Percentiles rank a stretch among this genome's conserved stretches.
phyloP scores from a whole-genome alignment of 1,139 yeast species.

The Suhomyces bribrorum region DNA sequence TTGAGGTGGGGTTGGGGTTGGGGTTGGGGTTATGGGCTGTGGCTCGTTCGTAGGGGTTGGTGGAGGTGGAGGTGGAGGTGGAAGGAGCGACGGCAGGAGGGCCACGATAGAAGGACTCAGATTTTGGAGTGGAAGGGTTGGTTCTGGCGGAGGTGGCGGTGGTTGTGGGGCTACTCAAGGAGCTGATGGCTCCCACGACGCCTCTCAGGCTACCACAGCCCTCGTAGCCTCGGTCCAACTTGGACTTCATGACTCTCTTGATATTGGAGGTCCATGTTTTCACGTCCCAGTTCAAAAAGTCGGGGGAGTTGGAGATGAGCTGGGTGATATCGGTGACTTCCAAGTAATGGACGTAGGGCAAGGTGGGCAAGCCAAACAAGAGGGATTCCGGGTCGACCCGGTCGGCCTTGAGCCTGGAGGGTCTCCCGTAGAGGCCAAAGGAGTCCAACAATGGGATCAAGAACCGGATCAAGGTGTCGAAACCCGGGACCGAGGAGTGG shows the following conservation, averaged over 20 bases:
- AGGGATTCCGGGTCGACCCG: conserved; percentile 76
- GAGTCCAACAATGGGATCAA: conserved; percentile 83
- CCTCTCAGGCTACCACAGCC: conserved; percentile 81
- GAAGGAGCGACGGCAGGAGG: no score
- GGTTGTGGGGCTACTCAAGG: conserved; percentile 12
- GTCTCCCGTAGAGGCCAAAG: conserved; percentile 88
- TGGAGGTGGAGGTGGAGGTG: conserved; percentile 4
- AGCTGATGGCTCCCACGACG: conserved; percentile 52
- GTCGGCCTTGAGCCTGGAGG: conserved; percentile 84
- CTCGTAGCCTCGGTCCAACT: conserved; percentile 70
- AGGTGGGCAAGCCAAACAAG: conserved; percentile 86
- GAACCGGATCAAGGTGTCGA: conserved; percentile 87
- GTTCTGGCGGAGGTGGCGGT: conserved; percentile 1
- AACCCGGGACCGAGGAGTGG: conserved; percentile 92
- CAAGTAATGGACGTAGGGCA: conserved; percentile 84
- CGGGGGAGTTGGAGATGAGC: conserved; percentile 13
- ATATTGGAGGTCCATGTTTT: conserved; percentile 69
- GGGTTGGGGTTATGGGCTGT: conserved; percentile 5
- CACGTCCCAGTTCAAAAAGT: conserved; percentile 55
- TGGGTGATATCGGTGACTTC: conserved; percentile 35
- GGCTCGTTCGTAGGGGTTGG: conserved; percentile 4
- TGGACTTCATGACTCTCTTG: conserved; percentile 62
- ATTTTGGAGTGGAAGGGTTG: conserved; percentile 8
- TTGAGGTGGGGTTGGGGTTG: background rate
- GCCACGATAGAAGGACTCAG: conserved; percentile 3